phyloP scores from a whole-genome alignment of 306 rosid genomes.

The Pueraria montana region DNA sequence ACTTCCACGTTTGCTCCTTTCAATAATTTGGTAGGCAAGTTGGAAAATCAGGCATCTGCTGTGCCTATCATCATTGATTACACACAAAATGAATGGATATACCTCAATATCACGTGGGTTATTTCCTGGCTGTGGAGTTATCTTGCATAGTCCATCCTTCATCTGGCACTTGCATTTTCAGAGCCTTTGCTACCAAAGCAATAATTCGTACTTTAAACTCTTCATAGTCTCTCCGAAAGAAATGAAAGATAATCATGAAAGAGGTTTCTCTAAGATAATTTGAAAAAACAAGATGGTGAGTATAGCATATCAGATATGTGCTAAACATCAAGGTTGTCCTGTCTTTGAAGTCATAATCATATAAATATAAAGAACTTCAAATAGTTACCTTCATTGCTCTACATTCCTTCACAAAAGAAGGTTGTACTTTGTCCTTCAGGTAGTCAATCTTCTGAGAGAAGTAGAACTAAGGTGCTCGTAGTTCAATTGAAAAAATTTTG shows the following conservation, averaged over 20 bases:
- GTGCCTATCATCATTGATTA: constrained; percentile 15
- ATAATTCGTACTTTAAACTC: constrained; percentile 91
- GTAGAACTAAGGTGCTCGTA: too few species aligned
- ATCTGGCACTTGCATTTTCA: constrained; percentile 96
- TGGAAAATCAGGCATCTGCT: constrained; percentile 32
- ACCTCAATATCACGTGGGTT: constrained; percentile 97
- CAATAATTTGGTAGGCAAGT: background rate
- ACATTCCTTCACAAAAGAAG: too few species aligned
- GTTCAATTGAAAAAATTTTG: constrained; percentile 12
- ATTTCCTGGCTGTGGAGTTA: constrained; percentile 96
- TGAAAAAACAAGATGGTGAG: background rate
- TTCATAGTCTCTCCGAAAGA: constrained; percentile 87
- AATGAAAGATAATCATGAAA: constrained; percentile 28
- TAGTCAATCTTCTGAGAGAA: too few species aligned
- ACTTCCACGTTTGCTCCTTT: constrained; percentile 21
- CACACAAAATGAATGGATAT: constrained; percentile 5
- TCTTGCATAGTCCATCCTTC: constrained; percentile 99
- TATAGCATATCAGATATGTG: background rate
- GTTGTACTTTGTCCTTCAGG: constrained; percentile 17
- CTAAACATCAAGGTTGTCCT: constrained; percentile 11
- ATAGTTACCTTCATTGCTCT: too few species aligned
- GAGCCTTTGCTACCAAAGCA: constrained; percentile 97
- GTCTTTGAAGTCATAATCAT: background rate
- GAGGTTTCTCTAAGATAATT: constrained; percentile 23
- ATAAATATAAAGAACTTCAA: too few species aligned